These are phyloP conservation scores for Fusarium oxysporum DNA, from an alignment of 2,329 filamentous ascomycete species.

Conservation along the genomic window DNA sequence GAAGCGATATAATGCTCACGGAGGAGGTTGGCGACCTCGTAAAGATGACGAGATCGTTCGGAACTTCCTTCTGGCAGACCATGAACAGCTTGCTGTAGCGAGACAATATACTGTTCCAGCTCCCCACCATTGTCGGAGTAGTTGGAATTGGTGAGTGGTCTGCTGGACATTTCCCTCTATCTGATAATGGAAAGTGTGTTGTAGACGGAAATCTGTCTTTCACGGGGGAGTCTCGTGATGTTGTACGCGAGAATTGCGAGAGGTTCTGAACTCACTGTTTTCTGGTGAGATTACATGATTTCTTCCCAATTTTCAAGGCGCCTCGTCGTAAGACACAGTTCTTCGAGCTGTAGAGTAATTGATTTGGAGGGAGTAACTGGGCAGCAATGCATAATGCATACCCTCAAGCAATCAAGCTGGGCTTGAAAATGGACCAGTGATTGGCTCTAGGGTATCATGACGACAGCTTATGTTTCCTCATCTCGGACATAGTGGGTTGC, in stretches of 20 bases:
- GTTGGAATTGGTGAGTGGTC: neutral
- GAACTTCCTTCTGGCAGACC: neutral
- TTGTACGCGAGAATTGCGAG: rapidly evolving
- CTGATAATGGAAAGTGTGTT: neutral
- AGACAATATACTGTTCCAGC: neutral
- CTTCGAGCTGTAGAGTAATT: too few relatives aligned
- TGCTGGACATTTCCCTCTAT: neutral
- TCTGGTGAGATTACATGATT: neutral
- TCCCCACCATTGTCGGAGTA: rapidly evolving
- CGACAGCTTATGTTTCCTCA: neutral
- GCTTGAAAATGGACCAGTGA: neutral
- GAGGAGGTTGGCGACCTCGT: neutral
- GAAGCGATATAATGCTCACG: neutral
- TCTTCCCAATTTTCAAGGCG: neutral
- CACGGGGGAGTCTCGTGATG: rapidly evolving
- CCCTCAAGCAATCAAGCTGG: neutral
- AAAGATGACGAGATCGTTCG: neutral
- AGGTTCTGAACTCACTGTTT: neutral
- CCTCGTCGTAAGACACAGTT: neutral
- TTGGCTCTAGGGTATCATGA: neutral
- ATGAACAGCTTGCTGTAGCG: neutral
- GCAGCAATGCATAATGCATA: neutral
- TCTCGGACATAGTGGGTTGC: too few relatives aligned
- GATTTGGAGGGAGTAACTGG: neutral
- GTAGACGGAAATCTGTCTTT: too few relatives aligned